A percentile compares a stretch with the other conserved stretches of the same genome.
Conservation (phyloP, 2,329 filamentous ascomycete species). For the Dactylellina cionopaga region DNA sequence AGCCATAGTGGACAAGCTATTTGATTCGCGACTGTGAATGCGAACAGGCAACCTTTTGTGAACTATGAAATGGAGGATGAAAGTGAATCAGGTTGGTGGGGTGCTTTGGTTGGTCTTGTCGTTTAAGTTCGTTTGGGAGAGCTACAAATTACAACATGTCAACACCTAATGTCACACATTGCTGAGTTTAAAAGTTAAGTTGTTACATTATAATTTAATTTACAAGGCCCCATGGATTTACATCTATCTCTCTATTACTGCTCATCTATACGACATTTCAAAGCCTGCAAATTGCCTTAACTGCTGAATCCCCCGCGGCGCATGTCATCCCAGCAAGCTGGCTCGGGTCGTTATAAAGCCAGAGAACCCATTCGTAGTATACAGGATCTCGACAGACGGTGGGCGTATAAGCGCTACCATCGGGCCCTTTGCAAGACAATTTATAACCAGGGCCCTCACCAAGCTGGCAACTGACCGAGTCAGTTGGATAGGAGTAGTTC, state of each 20-base stretch:
- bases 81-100: background rate
- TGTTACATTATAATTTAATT: too few species aligned
- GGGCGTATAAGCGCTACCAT: background rate
- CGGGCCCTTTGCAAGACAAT: background rate
- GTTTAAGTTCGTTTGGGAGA: conserved; percentile 26
- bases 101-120: background rate
- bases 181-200: too few species aligned
- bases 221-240: too few species aligned
- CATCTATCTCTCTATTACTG: too few species aligned
- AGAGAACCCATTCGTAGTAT: conserved; percentile 25
- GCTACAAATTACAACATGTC: conserved; percentile 29
- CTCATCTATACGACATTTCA: background rate
- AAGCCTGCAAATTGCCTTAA: background rate
- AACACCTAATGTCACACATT: conserved; percentile 1
- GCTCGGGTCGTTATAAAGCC: conserved; percentile 4
- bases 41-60: background rate
- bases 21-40: background rate
- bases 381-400: conserved; percentile 19
- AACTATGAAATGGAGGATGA: background rate
- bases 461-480: background rate
- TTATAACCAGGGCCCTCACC: background rate
- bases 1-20: conserved; percentile 9
- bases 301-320: background rate
- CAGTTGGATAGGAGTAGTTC: background rate
- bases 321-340: conserved; percentile 16